Conservation (phyloP, 225 moss, liverwort and hornwort genomes). For the Thuidium tamariscinum region DNA sequence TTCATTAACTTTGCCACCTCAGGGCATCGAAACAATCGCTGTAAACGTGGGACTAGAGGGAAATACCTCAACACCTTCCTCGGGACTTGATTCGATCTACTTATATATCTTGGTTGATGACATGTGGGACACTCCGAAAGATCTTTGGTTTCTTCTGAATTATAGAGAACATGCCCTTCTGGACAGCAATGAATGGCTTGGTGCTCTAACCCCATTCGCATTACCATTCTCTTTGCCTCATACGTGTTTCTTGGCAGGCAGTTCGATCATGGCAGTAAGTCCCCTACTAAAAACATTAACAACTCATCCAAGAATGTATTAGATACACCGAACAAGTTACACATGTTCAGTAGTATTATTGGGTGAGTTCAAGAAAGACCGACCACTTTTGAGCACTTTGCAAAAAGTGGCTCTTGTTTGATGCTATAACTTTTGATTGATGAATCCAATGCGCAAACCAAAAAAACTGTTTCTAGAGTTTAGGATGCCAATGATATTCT, state of each 20-base stretch:
- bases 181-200: no score
- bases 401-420: no score
- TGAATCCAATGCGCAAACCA: no score
- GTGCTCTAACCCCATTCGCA: no score
- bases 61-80: neutral
- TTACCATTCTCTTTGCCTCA: no score
- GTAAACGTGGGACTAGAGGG: neutral
- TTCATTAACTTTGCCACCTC: neutral
- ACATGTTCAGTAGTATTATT: neutral
- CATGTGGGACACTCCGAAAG: rapidly evolving
- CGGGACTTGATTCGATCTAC: neutral
- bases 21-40: rapidly evolving
- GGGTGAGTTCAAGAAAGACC: no score
- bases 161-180: no score
- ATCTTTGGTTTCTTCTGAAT: rapidly evolving
- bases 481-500: no score
- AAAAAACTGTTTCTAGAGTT: no score
- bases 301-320: neutral
- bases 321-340: neutral
- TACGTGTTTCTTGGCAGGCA: neutral
- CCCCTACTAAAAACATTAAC: rapidly evolving
- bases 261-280: neutral
- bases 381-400: no score
- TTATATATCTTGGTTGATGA: rapidly evolving
- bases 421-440: no score